These are phyloP conservation scores for Miamiensis avidus DNA, from an alignment of 169 alveolate species.

Conservation along the genomic window DNA sequence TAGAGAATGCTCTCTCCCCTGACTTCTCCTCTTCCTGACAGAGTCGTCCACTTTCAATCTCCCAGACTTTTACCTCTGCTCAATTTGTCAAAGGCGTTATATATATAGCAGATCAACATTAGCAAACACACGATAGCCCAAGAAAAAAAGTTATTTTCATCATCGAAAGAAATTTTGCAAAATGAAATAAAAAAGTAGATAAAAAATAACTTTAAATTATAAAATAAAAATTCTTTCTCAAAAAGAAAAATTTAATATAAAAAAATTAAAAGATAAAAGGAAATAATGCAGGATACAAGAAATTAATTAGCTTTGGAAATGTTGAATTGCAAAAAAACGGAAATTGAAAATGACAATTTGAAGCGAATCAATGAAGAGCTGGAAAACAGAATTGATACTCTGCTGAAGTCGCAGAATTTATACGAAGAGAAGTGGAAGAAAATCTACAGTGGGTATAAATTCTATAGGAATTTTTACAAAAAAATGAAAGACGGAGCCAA, in stretches of 20 bases:
- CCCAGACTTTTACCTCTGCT: neutral
- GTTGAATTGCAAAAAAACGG: neutral
- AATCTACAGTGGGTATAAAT: constrained; percentile 1
- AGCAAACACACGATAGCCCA: neutral
- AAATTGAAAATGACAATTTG: constrained; percentile 20
- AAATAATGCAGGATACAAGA: neutral
- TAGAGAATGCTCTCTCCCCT: neutral
- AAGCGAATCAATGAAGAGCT: constrained; percentile 6
- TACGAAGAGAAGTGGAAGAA: constrained; percentile 28
- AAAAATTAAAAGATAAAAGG: neutral
- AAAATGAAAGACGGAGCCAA: neutral
- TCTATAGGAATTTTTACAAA: constrained; percentile 20
- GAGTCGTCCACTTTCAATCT: neutral
- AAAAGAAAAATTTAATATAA: no score
- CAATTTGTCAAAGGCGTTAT: neutral
- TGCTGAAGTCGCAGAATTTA: neutral
- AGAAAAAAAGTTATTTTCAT: neutral
- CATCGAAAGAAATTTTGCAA: neutral
- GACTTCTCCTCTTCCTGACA: neutral
- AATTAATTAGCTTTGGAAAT: neutral
- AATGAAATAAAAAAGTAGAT: neutral
- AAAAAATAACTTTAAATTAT: no score
- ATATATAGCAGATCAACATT: no score
- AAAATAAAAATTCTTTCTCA: no score
- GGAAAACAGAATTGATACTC: constrained; percentile 12